A percentile compares a stretch with the other conserved stretches of the same genome.
Conservation (phyloP, 2,329 filamentous ascomycete species). For the Sphaerostilbella broomeana region DNA sequence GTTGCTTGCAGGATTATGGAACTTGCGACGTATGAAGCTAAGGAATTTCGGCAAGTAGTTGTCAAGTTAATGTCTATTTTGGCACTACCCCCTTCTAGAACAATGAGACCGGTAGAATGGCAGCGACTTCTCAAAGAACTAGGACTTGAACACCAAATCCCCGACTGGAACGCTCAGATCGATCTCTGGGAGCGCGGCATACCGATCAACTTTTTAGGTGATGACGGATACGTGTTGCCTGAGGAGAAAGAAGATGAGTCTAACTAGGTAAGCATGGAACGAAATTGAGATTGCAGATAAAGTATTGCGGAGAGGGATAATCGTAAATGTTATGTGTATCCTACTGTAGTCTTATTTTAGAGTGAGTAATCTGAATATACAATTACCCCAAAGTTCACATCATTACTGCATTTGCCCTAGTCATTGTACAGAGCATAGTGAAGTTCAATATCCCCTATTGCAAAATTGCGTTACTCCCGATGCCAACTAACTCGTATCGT, state of each 20-base stretch:
- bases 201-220: conserved; percentile 14
- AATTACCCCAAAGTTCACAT: too few species aligned
- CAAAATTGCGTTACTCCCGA: too few species aligned
- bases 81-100: neutral
- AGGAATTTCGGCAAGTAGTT: conserved; percentile 6
- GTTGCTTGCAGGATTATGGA: conserved; percentile 14
- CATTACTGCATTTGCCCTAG: too few species aligned
- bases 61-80: neutral
- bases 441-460: too few species aligned
- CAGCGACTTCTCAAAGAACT: conserved; percentile 13
- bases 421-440: too few species aligned
- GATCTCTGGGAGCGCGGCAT: conserved; percentile 9
- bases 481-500: too few species aligned
- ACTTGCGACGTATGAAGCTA: conserved; percentile 11
- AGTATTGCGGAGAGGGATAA: too few species aligned
- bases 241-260: neutral
- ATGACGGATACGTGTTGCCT: conserved; percentile 4
- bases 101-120: neutral
- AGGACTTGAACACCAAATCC: conserved; percentile 13
- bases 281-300: too few species aligned
- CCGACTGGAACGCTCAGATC: conserved; percentile 19
- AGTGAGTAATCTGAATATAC: too few species aligned
- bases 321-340: too few species aligned
- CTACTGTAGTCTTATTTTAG: too few species aligned
- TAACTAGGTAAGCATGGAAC: too few species aligned